These are phyloP conservation scores for Saturnispora sanitii DNA, from an alignment of 805 yeast genomes.

Conservation along the genomic window DNA sequence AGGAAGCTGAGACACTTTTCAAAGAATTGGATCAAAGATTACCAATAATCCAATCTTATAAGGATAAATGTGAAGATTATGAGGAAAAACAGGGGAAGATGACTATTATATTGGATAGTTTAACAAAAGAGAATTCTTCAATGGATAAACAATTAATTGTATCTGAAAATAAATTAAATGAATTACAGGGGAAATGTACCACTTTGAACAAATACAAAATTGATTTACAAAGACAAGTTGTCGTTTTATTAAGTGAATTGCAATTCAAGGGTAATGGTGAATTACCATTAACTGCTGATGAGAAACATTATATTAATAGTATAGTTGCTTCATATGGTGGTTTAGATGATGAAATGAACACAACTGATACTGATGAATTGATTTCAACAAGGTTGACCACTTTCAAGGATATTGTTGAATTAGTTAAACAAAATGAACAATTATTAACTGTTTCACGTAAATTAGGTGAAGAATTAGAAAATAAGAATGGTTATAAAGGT, in stretches of 20 bases:
- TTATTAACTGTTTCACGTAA: constrained; percentile 59
- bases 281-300: constrained; percentile 53
- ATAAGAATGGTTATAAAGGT: constrained; percentile 39
- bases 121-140: constrained; percentile 34
- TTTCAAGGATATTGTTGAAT: constrained; percentile 55
- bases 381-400: constrained; percentile 67
- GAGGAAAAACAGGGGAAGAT: constrained; percentile 49
- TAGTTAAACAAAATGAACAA: constrained; percentile 68
- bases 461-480: constrained; percentile 62
- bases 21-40: constrained; percentile 68
- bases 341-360: constrained; percentile 19
- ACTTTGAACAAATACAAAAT: constrained; percentile 46
- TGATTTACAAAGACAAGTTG: constrained; percentile 80
- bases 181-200: constrained; percentile 36
- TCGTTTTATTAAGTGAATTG: constrained; percentile 57
- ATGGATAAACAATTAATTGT: constrained; percentile 15
- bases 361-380: constrained; percentile 58
- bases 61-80: constrained; percentile 44
- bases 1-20: constrained; percentile 61
- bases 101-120: constrained; percentile 43
- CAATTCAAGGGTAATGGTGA: constrained; percentile 46
- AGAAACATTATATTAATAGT: constrained; percentile 51
- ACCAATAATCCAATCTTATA: constrained; percentile 64
- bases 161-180: constrained; percentile 28
- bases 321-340: constrained; percentile 30